These are phyloP conservation scores for Penicillium sp. DNA, from an alignment of 2,329 filamentous ascomycete species.

Conservation along the genomic window DNA sequence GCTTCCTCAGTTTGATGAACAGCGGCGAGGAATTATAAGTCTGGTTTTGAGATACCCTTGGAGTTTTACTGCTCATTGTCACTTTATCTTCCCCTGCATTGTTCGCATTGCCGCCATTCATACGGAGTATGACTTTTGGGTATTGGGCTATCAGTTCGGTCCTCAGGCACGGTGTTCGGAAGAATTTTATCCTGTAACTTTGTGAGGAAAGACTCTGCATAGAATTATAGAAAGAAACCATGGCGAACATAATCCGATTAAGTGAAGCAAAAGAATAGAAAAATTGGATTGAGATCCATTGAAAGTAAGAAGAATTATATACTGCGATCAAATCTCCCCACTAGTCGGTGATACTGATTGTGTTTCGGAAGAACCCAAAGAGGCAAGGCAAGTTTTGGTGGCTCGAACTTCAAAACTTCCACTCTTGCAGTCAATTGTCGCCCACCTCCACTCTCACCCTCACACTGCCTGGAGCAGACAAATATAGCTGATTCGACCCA, in stretches of 20 bases:
- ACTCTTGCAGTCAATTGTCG: constrained; percentile 23
- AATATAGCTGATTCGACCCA: constrained; percentile 8
- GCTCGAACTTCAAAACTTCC: constrained; percentile 33
- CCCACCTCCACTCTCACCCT: constrained; percentile 19
- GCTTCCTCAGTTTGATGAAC: constrained; percentile 56
- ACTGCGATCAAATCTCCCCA: too few species aligned
- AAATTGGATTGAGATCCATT: background rate
- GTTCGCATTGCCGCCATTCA: constrained; percentile 11
- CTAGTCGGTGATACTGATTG: constrained; percentile 15
- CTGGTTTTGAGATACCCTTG: constrained; percentile 36
- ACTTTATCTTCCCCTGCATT: background rate
- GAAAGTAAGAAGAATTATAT: too few species aligned
- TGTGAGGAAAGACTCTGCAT: background rate
- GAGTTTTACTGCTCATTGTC: constrained; percentile 13
- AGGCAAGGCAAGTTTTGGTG: constrained; percentile 27
- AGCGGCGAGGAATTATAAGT: constrained; percentile 38
- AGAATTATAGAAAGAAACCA: background rate
- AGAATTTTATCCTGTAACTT: constrained; percentile 1
- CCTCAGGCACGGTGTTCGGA: background rate
- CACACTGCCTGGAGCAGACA: constrained; percentile 42
- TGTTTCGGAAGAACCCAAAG: constrained; percentile 22
- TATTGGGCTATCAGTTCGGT: constrained; percentile 1
- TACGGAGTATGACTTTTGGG: background rate
- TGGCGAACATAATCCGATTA: background rate
- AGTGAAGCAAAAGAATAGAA: background rate